Evolutionary conservation across 129 eudicot species (phyloP).

Genomic region (Artemisia annua): DNA sequence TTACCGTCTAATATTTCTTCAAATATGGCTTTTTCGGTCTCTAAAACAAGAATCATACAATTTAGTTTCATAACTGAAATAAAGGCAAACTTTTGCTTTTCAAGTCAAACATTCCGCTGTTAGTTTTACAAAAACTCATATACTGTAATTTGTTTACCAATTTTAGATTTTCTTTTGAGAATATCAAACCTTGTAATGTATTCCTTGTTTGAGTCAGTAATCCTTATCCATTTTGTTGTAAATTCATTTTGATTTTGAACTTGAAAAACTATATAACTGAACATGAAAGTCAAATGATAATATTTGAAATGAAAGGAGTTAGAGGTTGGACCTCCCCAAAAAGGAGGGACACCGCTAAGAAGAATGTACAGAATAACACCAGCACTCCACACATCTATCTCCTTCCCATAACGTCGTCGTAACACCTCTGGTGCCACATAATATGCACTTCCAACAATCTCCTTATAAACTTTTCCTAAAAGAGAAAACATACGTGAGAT

Average conservation of each 20-base stretch:
- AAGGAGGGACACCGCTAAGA: conserved; percentile 91
- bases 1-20: conserved; percentile 56
- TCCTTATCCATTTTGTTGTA: not conserved
- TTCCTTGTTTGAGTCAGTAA: not conserved
- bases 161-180: not conserved
- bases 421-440: conserved; percentile 97
- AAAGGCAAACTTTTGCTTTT: not conserved
- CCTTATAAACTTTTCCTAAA: conserved; percentile 66
- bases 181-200: not conserved
- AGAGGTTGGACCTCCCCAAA: conserved; percentile 72
- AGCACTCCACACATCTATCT: conserved; percentile 98
- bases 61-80: conserved; percentile 9
- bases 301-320: not conserved
- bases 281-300: not conserved
- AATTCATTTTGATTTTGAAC: not conserved
- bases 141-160: not conserved
- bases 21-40: conserved; percentile 77
- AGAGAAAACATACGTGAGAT: conserved; percentile 3
- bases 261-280: not conserved
- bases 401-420: conserved; percentile 76
- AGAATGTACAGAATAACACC: conserved; percentile 92
- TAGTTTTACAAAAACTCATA: not conserved
- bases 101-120: not conserved
- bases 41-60: conserved; percentile 26
- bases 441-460: conserved; percentile 88